Evolutionary conservation across 2,329 filamentous ascomycete genomes (phyloP), one percentile per base, ranked within the genome.

Genomic region (Rachicladosporium sp.): DNA sequence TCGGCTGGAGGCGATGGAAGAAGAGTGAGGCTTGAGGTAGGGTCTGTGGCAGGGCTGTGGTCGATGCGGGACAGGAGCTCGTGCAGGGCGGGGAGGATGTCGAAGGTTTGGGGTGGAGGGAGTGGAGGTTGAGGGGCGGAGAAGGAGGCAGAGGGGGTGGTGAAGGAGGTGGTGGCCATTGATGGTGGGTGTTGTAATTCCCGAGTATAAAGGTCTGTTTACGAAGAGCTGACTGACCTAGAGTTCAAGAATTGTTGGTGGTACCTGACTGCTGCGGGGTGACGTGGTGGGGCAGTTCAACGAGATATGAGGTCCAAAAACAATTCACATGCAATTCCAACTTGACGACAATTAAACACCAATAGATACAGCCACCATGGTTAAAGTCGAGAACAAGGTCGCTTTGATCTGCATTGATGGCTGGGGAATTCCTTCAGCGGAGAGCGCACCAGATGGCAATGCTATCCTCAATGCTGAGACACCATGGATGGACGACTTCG

Each of bases 331-430:
- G n/a, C n/a, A n/a, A n/a, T n/a, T n/a, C n/a, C n/a, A n/a, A n/a
- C n/a, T n/a, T n/a, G n/a, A n/a, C n/a, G n/a, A n/a, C n/a, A n/a
- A n/a, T n/a, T n/a, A n/a, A n/a, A n/a, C n/a, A n/a, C n/a, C n/a
- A n/a, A n/a, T n/a, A n/a, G n/a, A n/a, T n/a, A n/a, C n/a, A n/a
- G n/a, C n/a, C 11, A 33, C 6, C 30, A 82, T 82, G 78, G 70
- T 69, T 47, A 67, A 76, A 56, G 75, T 80, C 58, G 73, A 82
- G 57, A 76, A 82, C 46, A 82, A 82, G 63, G 71, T 73, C 48
- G 78, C 77, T 48, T 69, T 84, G 54, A 82, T 98, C 75, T 91
- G 96, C 67, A 98, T 98, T 72, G 91, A 98, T 69, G 91, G 91
- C 59, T 98, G 91, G 91, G 91, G 91, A 59, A 77, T 96, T 56